phyloP scores from a whole-genome alignment of 2,329 filamentous ascomycete genomes.

The Scytalidium sp. region DNA sequence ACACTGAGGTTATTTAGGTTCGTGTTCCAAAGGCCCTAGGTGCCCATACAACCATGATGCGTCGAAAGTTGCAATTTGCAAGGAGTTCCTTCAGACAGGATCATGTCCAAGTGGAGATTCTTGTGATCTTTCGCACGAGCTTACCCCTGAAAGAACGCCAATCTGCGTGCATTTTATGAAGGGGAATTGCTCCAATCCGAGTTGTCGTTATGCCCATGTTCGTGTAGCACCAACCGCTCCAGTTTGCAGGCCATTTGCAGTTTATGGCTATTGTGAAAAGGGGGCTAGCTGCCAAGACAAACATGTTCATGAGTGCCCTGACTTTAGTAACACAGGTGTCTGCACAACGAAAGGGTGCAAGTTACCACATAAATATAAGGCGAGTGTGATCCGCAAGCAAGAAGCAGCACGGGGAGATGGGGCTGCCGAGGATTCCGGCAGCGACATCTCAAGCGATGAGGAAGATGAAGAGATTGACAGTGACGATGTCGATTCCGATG shows the following conservation, averaged over 20 bases:
- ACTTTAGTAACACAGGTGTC: slow-evolving; percentile 85
- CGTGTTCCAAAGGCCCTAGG: slow-evolving; percentile 74
- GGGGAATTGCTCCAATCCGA: slow-evolving; percentile 82
- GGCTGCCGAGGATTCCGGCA: slow-evolving; percentile 50
- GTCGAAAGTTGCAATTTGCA: slow-evolving; percentile 85
- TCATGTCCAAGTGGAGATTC: slow-evolving; percentile 71
- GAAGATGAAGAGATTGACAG: slow-evolving; percentile 65
- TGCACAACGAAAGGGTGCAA: slow-evolving; percentile 82
- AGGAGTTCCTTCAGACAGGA: slow-evolving; percentile 77
- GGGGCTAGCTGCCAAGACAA: slow-evolving; percentile 75
- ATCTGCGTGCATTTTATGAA: slow-evolving; percentile 87
- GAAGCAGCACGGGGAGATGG: slow-evolving; percentile 44
- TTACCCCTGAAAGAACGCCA: slow-evolving; percentile 79
- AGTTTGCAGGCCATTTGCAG: slow-evolving; percentile 82
- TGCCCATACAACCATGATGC: slow-evolving; percentile 85
- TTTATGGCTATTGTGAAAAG: slow-evolving; percentile 84
- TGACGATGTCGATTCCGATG: slow-evolving; percentile 78
- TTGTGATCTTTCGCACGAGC: slow-evolving; percentile 89
- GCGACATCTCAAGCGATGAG: slow-evolving; percentile 77
- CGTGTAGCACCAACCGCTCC: slow-evolving; percentile 71
- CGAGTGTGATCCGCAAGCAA: slow-evolving; percentile 67
- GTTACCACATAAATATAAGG: slow-evolving; percentile 83
- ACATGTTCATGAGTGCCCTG: slow-evolving; percentile 90
- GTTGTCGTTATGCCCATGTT: slow-evolving; percentile 85
- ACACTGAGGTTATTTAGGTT: slow-evolving; percentile 55